These are phyloP conservation scores for Pseudogymnoascus sp. DNA, from an alignment of 2,329 filamentous ascomycete species.

Conservation along the genomic window DNA sequence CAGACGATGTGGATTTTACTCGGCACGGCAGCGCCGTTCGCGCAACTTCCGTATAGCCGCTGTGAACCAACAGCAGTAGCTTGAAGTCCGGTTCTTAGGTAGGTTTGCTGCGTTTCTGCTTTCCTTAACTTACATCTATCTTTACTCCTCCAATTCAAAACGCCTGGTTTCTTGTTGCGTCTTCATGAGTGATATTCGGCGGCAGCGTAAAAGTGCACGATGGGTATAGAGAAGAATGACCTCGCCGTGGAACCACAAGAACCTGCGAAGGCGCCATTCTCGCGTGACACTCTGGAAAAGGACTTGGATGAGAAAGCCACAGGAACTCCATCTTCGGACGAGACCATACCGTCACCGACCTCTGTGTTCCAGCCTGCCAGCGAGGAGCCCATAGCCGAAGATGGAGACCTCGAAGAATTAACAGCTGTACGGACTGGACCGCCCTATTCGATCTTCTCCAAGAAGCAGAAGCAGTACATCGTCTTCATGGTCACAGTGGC, in stretches of 20 bases:
- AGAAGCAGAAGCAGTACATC: constrained; percentile 42
- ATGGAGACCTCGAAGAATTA: constrained; percentile 25
- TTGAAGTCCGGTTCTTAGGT: not conserved
- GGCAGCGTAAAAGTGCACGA: not conserved
- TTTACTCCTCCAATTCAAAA: not conserved
- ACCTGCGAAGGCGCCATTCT: not conserved
- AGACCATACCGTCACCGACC: not conserved
- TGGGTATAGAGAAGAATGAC: not conserved
- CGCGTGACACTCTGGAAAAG: not conserved
- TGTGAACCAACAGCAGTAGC: not conserved
- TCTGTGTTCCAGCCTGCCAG: not conserved
- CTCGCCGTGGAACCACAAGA: not conserved
- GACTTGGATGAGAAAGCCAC: not conserved
- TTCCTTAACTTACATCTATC: not conserved
- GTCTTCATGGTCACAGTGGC: constrained; percentile 44
- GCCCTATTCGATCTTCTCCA: constrained; percentile 26
- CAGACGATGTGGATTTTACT: not conserved
- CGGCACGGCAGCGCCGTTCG: constrained; percentile 2
- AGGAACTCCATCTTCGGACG: not conserved
- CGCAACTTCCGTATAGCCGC: constrained; percentile 8
- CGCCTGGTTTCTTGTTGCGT: not conserved
- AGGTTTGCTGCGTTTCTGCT: not conserved
- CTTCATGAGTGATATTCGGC: not conserved
- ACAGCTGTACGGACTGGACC: constrained; percentile 23
- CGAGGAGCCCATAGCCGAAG: constrained; percentile 19